phyloP scores from a whole-genome alignment of 305 asterid species.

The Salvia sclarea region DNA sequence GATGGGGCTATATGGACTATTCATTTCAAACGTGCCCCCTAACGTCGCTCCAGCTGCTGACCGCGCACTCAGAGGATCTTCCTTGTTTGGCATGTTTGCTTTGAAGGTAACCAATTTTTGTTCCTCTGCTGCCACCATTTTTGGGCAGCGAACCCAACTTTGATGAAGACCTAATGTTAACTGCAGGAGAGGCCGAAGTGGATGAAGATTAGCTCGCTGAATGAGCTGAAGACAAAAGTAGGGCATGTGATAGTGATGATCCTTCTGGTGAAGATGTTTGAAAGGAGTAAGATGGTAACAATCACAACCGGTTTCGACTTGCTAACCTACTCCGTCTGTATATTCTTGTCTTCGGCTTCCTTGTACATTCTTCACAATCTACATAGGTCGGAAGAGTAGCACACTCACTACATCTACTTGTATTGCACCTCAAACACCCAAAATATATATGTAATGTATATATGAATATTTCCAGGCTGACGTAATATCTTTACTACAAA shows the following conservation, averaged over 20 bases:
- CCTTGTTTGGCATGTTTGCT: slow-evolving; percentile 95
- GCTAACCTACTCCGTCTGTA: slow-evolving; percentile 72
- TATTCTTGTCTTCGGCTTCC: slow-evolving; percentile 87
- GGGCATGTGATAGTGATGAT: slow-evolving; percentile 97
- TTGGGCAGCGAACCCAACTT: not conserved
- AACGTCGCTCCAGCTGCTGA: slow-evolving; percentile 52
- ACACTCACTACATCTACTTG: not conserved
- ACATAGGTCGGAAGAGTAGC: slow-evolving; percentile 31
- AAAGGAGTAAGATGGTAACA: slow-evolving; percentile 90
- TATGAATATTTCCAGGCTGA: not conserved
- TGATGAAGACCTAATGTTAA: not conserved
- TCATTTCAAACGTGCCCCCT: slow-evolving; percentile 66
- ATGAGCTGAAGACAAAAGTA: slow-evolving; percentile 86
- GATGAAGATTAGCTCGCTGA: slow-evolving; percentile 93
- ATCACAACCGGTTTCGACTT: slow-evolving; percentile 86
- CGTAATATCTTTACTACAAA: too few species aligned
- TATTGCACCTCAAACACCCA: not conserved
- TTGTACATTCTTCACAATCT: slow-evolving; percentile 82
- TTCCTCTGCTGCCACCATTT: too few species aligned
- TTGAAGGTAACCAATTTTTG: slow-evolving; percentile 56
- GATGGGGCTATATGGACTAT: slow-evolving; percentile 91
- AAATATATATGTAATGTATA: not conserved
- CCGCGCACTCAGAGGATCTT: slow-evolving; percentile 83
- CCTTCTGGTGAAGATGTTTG: slow-evolving; percentile 95
- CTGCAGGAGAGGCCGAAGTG: slow-evolving; percentile 89